Evolutionary conservation across 208 protist species (phyloP).

Genomic region (Wallacemonas sp.): DNA sequence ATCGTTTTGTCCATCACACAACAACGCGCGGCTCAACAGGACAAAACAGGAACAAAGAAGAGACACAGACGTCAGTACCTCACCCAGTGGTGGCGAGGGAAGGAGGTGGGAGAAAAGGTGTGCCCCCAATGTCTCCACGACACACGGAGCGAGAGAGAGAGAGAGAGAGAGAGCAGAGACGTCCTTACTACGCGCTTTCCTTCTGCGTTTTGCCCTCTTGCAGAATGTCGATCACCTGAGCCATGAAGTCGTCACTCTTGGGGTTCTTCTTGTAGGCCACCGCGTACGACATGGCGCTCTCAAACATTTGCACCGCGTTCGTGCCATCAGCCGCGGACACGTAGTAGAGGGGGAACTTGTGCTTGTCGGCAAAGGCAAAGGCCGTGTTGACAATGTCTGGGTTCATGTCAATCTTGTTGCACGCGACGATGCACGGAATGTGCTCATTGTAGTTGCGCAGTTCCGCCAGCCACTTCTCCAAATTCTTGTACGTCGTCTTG

Average conservation of each 20-base stretch:
- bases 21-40: no score
- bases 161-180: not conserved
- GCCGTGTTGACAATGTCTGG: constrained; percentile 74
- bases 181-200: not conserved
- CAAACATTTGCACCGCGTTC: constrained; percentile 93
- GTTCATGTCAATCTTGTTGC: constrained; percentile 96
- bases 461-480: constrained; percentile 94
- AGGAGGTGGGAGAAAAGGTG: no score
- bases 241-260: constrained; percentile 81
- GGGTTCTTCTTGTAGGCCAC: constrained; percentile 89
- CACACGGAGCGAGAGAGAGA: not conserved
- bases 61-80: not conserved
- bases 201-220: constrained; percentile 18
- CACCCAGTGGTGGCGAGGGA: no score
- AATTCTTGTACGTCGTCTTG: constrained; percentile 96
- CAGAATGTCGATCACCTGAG: constrained; percentile 81
- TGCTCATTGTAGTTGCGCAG: constrained; percentile 89
- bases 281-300: constrained; percentile 72
- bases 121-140: not conserved
- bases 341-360: constrained; percentile 91
- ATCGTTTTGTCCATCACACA: no score
- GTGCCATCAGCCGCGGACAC: constrained; percentile 94
- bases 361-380: constrained; percentile 94
- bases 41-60: no score
- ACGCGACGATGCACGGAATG: constrained; percentile 93